phyloP scores from a whole-genome alignment of 148 eudicot genomes.

The Rhododendron williamsianum region DNA sequence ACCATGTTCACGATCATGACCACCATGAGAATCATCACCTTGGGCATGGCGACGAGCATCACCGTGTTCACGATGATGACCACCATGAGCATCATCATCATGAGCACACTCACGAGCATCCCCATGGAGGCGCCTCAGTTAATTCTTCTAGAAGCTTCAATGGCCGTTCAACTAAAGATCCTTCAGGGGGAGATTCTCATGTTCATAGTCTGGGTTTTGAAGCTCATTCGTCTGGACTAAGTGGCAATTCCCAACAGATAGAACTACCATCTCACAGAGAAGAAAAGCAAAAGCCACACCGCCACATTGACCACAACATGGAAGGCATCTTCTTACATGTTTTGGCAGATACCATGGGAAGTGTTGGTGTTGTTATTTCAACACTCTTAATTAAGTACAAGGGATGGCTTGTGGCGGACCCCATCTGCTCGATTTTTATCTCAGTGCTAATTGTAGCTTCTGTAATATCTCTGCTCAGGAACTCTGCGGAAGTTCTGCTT shows the following conservation, averaged over 20 bases:
- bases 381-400: conserved; percentile 82
- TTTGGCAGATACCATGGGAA: conserved; percentile 93
- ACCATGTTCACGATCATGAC: neutral
- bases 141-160: neutral
- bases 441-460: conserved; percentile 80
- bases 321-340: conserved; percentile 98
- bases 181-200: conserved; percentile 10
- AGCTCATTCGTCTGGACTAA: conserved; percentile 5
- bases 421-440: conserved; percentile 91
- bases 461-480: conserved; percentile 79
- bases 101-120: conserved; percentile 14
- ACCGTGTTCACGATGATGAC: neutral
- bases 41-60: conserved; percentile 10
- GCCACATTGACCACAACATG: conserved; percentile 94
- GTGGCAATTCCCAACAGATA: neutral
- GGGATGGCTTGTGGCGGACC: conserved; percentile 97
- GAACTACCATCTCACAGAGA: neutral
- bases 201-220: conserved; percentile 11
- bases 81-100: conserved; percentile 17
- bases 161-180: neutral
- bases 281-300: conserved; percentile 29
- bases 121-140: conserved; percentile 11
- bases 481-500: conserved; percentile 84
- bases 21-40: conserved; percentile 24
- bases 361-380: conserved; percentile 93